A percentile compares a stretch with the other conserved stretches of the same genome.
These are phyloP conservation scores for Aspergillus nanangensis DNA, from an alignment of 495 filamentous ascomycete species.

Conservation along the genomic window DNA sequence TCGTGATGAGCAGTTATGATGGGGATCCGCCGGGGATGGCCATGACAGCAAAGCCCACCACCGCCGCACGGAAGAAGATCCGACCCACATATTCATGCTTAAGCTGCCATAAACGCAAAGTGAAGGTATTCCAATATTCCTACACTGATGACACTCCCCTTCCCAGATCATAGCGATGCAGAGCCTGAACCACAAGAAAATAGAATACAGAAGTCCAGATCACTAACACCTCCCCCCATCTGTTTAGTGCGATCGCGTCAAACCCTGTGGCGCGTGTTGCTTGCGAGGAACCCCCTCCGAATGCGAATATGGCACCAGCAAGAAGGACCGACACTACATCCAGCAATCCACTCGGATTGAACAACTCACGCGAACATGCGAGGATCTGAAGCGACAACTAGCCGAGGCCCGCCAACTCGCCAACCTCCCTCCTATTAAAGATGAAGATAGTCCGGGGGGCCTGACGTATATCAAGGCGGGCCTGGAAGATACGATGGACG, in stretches of 20 bases:
- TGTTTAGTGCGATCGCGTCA: conserved; percentile 23
- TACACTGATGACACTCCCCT: too few species aligned
- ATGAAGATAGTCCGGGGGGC: conserved; percentile 5
- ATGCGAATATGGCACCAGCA: conserved; percentile 26
- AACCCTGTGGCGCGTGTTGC: conserved; percentile 26
- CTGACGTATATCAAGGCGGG: neutral
- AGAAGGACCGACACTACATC: conserved; percentile 23
- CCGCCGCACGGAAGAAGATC: conserved; percentile 18
- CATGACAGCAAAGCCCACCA: conserved; percentile 4
- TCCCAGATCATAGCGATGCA: too few species aligned
- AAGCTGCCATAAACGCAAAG: conserved; percentile 27
- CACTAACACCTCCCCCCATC: neutral
- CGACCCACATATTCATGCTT: conserved; percentile 26
- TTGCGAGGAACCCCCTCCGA: conserved; percentile 23
- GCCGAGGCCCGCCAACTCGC: conserved; percentile 14
- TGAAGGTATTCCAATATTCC: conserved; percentile 15
- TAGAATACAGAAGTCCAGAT: too few species aligned
- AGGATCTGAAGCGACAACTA: conserved; percentile 16
- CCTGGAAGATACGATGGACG: neutral
- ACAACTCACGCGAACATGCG: conserved; percentile 15
- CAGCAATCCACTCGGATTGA: conserved; percentile 23
- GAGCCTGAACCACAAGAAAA: too few species aligned
- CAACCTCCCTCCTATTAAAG: conserved; percentile 13
- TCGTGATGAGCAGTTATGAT: conserved; percentile 1
- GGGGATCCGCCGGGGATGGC: conserved; percentile 1